Evolutionary conservation across 1,139 yeast species (phyloP).

Genomic region (Suhomyces bribrorum): DNA sequence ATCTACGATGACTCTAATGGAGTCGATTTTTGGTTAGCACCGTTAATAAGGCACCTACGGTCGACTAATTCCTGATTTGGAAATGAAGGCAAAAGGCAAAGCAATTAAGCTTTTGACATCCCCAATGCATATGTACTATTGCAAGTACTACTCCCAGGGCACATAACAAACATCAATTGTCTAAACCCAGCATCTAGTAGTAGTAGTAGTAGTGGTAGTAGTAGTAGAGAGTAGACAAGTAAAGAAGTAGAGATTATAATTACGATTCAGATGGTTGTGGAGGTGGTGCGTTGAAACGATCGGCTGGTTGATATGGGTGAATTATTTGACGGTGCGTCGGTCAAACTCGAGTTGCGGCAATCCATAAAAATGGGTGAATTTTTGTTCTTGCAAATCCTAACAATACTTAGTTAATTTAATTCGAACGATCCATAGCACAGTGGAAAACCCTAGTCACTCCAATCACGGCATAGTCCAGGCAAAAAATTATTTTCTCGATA

Average conservation of each 20-base stretch:
- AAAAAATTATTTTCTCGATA: neutral
- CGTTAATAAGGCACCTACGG: slow-evolving; percentile 4
- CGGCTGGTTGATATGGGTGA: too few relatives aligned
- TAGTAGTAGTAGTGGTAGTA: too few relatives aligned
- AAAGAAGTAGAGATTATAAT: too few relatives aligned
- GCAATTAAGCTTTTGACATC: slow-evolving; percentile 9
- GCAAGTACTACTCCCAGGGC: slow-evolving; percentile 6
- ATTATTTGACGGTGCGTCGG: too few relatives aligned
- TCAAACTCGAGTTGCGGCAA: too few relatives aligned
- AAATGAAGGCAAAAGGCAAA: slow-evolving; percentile 6
- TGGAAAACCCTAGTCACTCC: neutral
- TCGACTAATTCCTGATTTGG: slow-evolving; percentile 9
- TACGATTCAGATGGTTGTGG: too few relatives aligned
- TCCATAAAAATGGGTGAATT: too few relatives aligned
- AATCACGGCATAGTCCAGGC: neutral
- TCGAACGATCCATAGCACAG: neutral
- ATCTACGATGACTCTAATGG: too few relatives aligned
- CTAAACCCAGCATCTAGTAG: neutral
- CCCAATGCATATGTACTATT: slow-evolving; percentile 5
- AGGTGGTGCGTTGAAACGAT: too few relatives aligned
- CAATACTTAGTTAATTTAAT: too few relatives aligned
- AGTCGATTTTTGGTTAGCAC: neutral
- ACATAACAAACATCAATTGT: slow-evolving; percentile 5
- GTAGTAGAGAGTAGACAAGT: neutral
- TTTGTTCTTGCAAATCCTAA: too few relatives aligned